Evolutionary conservation across 768 basidiomycete species (phyloP).

Genomic region (Boletus subcaerulescens): DNA sequence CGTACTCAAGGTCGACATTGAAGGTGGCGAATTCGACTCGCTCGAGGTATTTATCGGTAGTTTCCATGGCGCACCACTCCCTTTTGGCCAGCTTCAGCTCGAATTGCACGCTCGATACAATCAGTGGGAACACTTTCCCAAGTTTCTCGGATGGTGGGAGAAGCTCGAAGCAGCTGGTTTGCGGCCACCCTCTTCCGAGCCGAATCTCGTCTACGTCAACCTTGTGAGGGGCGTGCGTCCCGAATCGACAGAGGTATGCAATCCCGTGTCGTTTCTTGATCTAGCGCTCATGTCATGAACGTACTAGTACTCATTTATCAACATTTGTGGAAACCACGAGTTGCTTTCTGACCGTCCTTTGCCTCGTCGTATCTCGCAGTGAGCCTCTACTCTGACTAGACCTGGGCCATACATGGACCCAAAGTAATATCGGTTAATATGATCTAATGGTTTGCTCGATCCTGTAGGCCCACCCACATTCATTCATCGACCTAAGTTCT

Average conservation of each 20-base stretch:
- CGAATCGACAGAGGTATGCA: slow-evolving; percentile 39
- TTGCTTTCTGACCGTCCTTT: slow-evolving; percentile 29
- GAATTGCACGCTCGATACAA: slow-evolving; percentile 55
- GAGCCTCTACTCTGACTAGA: background rate
- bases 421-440: slow-evolving; percentile 10
- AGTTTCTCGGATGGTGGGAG: slow-evolving; percentile 68
- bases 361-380: slow-evolving; percentile 9
- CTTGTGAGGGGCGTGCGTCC: slow-evolving; percentile 37
- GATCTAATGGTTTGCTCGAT: background rate
- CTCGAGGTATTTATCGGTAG: slow-evolving; percentile 48
- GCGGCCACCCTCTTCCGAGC: slow-evolving; percentile 70
- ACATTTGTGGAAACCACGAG: slow-evolving; percentile 44
- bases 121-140: slow-evolving; percentile 51
- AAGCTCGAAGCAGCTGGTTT: slow-evolving; percentile 65
- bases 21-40: slow-evolving; percentile 65
- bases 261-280: background rate
- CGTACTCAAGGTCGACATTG: slow-evolving; percentile 70
- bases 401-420: background rate
- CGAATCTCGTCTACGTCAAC: slow-evolving; percentile 47
- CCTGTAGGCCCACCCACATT: slow-evolving; percentile 2
- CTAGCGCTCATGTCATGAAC: background rate
- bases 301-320: slow-evolving; percentile 50
- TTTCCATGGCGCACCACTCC: slow-evolving; percentile 44
- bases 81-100: slow-evolving; percentile 70
- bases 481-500: slow-evolving; percentile 1